Evolutionary conservation across 352 stramenopile species (phyloP), one percentile per base, ranked within the genome.

Genomic region (Globisporangium cederbergense): DNA sequence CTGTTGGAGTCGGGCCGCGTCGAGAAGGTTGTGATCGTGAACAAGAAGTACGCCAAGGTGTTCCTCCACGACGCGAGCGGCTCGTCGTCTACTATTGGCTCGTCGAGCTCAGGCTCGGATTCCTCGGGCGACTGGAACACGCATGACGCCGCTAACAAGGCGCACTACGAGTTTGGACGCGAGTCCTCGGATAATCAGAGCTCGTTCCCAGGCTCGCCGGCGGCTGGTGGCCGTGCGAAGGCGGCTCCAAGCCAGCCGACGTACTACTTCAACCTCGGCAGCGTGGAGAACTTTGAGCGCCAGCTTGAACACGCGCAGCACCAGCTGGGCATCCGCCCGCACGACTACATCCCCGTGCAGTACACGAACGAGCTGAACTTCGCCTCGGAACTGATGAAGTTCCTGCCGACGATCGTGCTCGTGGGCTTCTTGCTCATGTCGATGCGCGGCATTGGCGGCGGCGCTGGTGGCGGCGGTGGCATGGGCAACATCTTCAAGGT

Each of bases 231-330:
- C 28, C 34, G 47, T 30, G 32, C 56, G 18, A 79, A 73, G 56
- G 42, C 60, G 3, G 30, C 67, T 13, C 55, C 58, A 54, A 67
- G 67, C 28, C 81, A 77, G 42, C 76, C 82, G 46, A 72, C 69
- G 59, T 93, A 96, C 66, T 97, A 92, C 81, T 99, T 99, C 75
- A 98, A 96, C 71, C 99, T 99, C 70, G 97, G 97, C 20, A 98
- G 85, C 65, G 95, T 99, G 10, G 97, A 99, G 63, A 94, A 81
- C 28, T 99, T 99, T 67, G 97, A 99, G 81, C 82, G 96, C 30
- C 98, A 99, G 74, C 75, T 99, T 38, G 97, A 99, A 64, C 89
- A 97, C 62, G 96, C 96, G 8, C 97, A 99, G 78, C 85, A 95
- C 47, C 88, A 97, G 68, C 79, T 99, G 51, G 93, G 95, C n/a